Evolutionary conservation across 192 early-diverging fungal genomes (phyloP), one percentile per base, ranked within the genome.

Genomic region (Rhizoclosmatium globosum): DNA sequence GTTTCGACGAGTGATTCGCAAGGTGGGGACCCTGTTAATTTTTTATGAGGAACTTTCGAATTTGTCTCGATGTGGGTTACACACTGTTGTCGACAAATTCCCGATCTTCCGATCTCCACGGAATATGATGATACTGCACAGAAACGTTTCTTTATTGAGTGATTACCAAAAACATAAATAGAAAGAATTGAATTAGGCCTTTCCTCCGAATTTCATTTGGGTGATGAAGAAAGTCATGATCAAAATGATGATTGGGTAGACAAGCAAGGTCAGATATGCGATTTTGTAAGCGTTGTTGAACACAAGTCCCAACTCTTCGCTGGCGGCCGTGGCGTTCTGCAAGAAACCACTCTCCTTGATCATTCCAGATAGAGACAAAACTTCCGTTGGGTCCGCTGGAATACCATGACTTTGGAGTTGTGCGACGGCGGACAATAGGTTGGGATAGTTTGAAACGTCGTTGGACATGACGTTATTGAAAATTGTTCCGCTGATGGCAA

Each of bases 401-500:
- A 71, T 57, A n/a, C 69, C 69, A 13, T 71, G 69, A 15, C 4
- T 3, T 56, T 48, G n/a, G 15, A 71, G 50, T n/a, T 71, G 9
- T 19, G 3, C 31, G 53, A 71, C 46, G 48, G 69, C 69, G 4
- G 13, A 9, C 3, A 31, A 13, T 7, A 71, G 41, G 23, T 13
- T 15, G n/a, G 69, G 38, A 31, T 82, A 79, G 13, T 48, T 23
- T 38, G 45, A 31, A 41, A 92, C 72, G 11, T 79, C 81, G 69
- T 89, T 87, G 73, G 47, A 62, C 23, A 84, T 64, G 56, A 81
- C 53, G 57, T 88, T 87, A 81, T 93, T 93, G 82, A 93, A 91
- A 53, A 93, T 79, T 39, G 92, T 87, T 13, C 89, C 91, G 17
- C 85, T 82, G 68, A 92, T 87, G 17, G 92, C 89, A 59, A 94